Conservation (phyloP, 176 grass and related monocot genomes). For the Oryza glaberrima region DNA sequence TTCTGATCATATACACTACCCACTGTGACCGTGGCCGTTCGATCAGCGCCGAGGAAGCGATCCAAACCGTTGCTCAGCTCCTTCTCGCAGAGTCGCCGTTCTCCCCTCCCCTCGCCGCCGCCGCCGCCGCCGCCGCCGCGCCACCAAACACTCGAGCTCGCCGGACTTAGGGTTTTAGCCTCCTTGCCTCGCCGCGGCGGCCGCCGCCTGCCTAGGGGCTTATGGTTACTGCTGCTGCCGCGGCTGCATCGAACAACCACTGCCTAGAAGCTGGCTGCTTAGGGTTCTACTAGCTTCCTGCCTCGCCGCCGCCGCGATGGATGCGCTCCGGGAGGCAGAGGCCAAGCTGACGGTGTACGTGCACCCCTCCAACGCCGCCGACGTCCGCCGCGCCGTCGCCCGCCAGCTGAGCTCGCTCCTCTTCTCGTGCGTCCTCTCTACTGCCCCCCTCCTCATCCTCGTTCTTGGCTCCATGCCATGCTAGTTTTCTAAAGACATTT, state of each 20-base stretch:
- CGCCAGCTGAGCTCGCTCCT: conserved; percentile 82
- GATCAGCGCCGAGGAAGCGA: neutral
- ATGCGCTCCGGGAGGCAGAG: conserved; percentile 54
- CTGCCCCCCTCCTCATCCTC: too few relatives aligned
- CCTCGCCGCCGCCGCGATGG: conserved; percentile 47
- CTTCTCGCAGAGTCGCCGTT: neutral
- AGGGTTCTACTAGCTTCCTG: neutral
- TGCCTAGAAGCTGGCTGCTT: neutral
- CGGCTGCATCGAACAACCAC: neutral
- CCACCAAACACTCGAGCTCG: neutral
- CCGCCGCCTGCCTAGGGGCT: neutral
- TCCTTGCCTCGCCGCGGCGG: neutral
- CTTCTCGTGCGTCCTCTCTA: conserved; percentile 59
- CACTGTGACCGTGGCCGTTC: too few relatives aligned
- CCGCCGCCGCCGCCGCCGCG: too few relatives aligned
- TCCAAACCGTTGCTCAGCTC: neutral
- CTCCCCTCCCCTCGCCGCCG: neutral
- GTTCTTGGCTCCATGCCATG: too few relatives aligned
- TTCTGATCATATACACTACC: too few relatives aligned
- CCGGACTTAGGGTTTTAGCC: neutral
- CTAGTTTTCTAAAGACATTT: too few relatives aligned
- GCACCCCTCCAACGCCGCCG: conserved; percentile 62
- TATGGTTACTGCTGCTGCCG: conserved; percentile 15
- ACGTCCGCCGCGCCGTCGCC: conserved; percentile 54
- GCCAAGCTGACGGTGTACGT: conserved; percentile 73